Base-by-base conservation (phyloP, 768 basidiomycete genomes). In the Leccinum truebloodii region DNA sequence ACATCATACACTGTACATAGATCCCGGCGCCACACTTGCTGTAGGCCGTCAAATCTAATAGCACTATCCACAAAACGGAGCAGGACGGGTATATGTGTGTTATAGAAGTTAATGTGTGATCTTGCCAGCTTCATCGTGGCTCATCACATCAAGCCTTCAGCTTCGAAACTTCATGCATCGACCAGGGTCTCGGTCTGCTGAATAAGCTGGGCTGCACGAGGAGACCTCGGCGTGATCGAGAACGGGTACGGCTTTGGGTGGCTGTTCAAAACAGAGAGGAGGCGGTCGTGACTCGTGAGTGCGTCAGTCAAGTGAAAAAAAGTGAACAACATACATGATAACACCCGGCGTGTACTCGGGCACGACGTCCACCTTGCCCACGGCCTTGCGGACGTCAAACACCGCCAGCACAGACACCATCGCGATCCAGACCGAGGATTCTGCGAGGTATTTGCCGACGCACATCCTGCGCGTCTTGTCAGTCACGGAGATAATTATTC, bases 381-480 rank as follows among this genome's bases (percentile, higher is more conserved):
- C 63, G 1, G 72, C 72, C 55, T 77, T 75, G 26, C 55, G 60
- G 13, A 74, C 56, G 20, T 68, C 34, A 58, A 78, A 72, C 5
- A 68, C 64, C 0, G 68, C 59, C 55, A 76, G 55, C 10, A 70
- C 55, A 44, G 67, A 69, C 18, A 65, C 69, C 53, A 69, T 71
- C 6, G 65, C 65, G 16, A 71, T 67, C 65, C 69, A 69, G 6
- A 70, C 64, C 57, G 65, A 67, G 0, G 67, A 59, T 32, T 73
- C 67, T 0, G 70, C 70, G 7, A 73, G 66, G n/a, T 69, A 65
- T 37, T 66, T 65, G 5, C 67, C 68, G 9, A 72, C 64, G 22
- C 71, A 73, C 2, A 67, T 66, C 59, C 69, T 68, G 48, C 55
- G n/a, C 4, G 20, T 24, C 26, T 53, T 12, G 20, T 32, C 28